Base-by-base conservation (phyloP, 352 stramenopile species). In the Lagenidium giganteum region DNA sequence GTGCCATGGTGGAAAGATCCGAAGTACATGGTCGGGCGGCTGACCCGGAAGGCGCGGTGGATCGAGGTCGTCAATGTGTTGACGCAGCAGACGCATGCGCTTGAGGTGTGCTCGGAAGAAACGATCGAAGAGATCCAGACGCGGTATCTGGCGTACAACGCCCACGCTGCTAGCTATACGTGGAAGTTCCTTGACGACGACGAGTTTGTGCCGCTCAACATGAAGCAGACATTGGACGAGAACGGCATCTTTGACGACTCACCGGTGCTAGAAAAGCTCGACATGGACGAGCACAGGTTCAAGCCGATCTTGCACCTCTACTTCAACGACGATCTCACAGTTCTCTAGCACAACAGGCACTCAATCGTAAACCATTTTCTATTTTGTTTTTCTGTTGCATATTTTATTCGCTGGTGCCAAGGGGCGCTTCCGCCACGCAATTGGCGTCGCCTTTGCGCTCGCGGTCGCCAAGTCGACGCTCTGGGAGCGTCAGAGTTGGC, bases 311-410 rank as follows among this genome's bases (percentile, higher is more conserved):
- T 97, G 16, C 85, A 96, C 54, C 67, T 96, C 26, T 97, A 96
- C 72, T 97, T 86, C 47, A 95, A 97, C 55, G 90, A 97, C 56
- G 90, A 97, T 55, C 70, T 97, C 29, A 96, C 89, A 21, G 47
- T 90, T 41, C 37, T 70, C 45, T 91, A 61, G 67, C 17, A 31
- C 17, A 49, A 21, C n/a, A n/a, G n/a, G n/a, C n/a, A n/a, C n/a
- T n/a, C n/a, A n/a, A n/a, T n/a, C n/a, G n/a, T n/a, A n/a, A n/a
- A n/a, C n/a, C n/a, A n/a, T n/a, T n/a, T n/a, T n/a, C n/a, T n/a
- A n/a, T n/a, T n/a, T n/a, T n/a, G n/a, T n/a, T n/a, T n/a, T n/a
- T n/a, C n/a, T n/a, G n/a, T n/a, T n/a, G n/a, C n/a, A n/a, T n/a
- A n/a, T n/a, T n/a, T n/a, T n/a, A n/a, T n/a, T n/a, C n/a, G n/a